Base-by-base conservation (phyloP, 2,329 filamentous ascomycete species). In the Rhynchosporium secalis region DNA sequence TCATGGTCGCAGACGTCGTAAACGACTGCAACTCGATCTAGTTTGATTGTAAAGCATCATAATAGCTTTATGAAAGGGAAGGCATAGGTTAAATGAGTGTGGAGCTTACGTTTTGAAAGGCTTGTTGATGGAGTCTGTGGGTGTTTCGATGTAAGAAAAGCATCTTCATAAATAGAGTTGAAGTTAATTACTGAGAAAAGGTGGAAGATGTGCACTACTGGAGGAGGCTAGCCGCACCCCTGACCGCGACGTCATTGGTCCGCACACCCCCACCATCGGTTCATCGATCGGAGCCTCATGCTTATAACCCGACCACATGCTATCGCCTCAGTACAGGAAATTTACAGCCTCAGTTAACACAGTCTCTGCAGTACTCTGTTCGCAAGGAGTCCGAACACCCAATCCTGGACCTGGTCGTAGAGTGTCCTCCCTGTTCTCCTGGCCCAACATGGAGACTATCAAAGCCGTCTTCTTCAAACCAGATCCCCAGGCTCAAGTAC, bases 401-500 rank as follows among this genome's bases (percentile, higher is more conserved):
- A 26, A 26, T 12, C 2, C 10, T 29, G 48, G 20, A 43, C n/a
- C 33, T 49, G 26, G 48, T 45, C 46, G 58, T 60, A 66, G 66
- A 62, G 55, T 26, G 43, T 13, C 26, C 36, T 62, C 55, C 63
- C 61, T 64, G 60, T 51, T 43, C 57, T 10, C 49, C 47, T 43
- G n/a, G 13, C 7, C 12, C 59, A 66, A 54, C 13, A 98, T 98
- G 95, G 92, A 98, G 80, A 85, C 90, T 48, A 82, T 98, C 75
- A 91, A 87, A 76, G 82, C 88, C 63, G 86, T 97, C 72, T 94
- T 98, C 78, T 92, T 87, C 77, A 94, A 92, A 78, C 94, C 95
- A 43, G 93, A 96, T 74, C 95, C 95, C 49, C 90, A 96, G 77
- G 90, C 89, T 66, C 94, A 99, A 83, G 94, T 96, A 80, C 69